A percentile compares a stretch with the other conserved stretches of the same genome.
Conservation (phyloP, 805 yeast genomes). For the Sugiyamaella valdiviana region DNA sequence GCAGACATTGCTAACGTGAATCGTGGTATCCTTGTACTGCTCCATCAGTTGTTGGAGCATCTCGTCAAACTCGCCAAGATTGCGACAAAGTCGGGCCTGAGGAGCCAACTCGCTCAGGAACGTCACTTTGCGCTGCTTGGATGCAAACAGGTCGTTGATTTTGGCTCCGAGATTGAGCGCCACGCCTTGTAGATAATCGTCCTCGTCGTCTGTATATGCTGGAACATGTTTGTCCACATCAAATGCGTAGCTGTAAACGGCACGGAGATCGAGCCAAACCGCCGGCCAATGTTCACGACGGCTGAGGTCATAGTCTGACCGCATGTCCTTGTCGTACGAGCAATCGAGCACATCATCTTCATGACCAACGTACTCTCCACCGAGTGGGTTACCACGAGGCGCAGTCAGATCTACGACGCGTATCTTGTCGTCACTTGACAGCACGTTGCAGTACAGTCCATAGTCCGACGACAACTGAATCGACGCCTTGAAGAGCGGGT, state of each 20-base stretch:
- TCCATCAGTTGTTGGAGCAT: slow-evolving; percentile 4
- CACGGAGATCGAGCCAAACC: slow-evolving; percentile 8
- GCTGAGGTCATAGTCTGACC: background rate
- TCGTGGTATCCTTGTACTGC: slow-evolving; percentile 1
- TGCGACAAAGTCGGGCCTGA: background rate
- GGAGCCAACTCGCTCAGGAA: background rate
- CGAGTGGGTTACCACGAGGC: background rate
- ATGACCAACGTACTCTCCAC: background rate
- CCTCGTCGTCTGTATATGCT: background rate
- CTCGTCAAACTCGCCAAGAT: background rate
- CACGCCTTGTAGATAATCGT: background rate
- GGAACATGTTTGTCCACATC: slow-evolving; percentile 3
- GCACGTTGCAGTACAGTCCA: background rate
- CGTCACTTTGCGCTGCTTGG: background rate
- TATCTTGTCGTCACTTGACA: background rate
- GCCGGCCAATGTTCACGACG: background rate
- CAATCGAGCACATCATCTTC: background rate
- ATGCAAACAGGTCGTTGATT: background rate
- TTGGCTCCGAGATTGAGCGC: background rate
- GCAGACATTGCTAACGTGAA: background rate
- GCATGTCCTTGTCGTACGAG: background rate
- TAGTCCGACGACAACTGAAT: background rate
- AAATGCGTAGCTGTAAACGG: slow-evolving; percentile 6
- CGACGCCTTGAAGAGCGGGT: background rate
- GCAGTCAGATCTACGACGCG: background rate